phyloP scores from a whole-genome alignment of 768 basidiomycete genomes.

The Clavulina sp. region DNA sequence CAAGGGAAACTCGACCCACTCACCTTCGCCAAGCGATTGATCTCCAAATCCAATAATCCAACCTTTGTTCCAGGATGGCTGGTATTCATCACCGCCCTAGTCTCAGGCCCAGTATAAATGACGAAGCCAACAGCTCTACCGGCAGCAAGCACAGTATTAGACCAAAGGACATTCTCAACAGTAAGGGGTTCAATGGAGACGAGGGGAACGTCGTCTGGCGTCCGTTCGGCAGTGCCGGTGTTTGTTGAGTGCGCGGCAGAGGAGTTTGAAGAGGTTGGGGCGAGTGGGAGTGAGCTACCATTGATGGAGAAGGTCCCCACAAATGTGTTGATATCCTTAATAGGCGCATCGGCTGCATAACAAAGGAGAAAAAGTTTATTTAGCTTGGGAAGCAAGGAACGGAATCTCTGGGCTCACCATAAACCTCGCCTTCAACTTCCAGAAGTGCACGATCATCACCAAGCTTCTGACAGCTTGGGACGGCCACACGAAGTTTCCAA shows the following conservation, averaged over 20 bases:
- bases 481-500: conserved; percentile 90
- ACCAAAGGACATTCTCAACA: conserved; percentile 91
- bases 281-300: too few relatives aligned
- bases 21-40: conserved; percentile 91
- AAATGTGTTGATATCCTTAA: conserved; percentile 92
- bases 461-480: conserved; percentile 65
- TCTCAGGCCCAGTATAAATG: conserved; percentile 87
- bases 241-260: conserved; percentile 21
- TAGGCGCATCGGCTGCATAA: conserved; percentile 68
- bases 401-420: conserved; percentile 32
- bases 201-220: conserved; percentile 27
- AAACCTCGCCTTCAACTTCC: conserved; percentile 69
- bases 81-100: conserved; percentile 96
- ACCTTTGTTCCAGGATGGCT: conserved; percentile 92
- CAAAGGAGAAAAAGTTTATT: conserved; percentile 5
- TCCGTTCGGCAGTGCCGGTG: not conserved
- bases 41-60: conserved; percentile 81
- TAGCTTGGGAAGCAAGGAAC: conserved; percentile 7
- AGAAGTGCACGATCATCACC: conserved; percentile 32
- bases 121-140: conserved; percentile 87
- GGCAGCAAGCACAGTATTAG: conserved; percentile 92
- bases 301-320: conserved; percentile 69
- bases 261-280: conserved; percentile 11
- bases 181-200: conserved; percentile 63
- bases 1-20: conserved; percentile 3